These are phyloP conservation scores for Solanum pinnatisectum DNA, from an alignment of 257 asterid species.

Conservation along the genomic window DNA sequence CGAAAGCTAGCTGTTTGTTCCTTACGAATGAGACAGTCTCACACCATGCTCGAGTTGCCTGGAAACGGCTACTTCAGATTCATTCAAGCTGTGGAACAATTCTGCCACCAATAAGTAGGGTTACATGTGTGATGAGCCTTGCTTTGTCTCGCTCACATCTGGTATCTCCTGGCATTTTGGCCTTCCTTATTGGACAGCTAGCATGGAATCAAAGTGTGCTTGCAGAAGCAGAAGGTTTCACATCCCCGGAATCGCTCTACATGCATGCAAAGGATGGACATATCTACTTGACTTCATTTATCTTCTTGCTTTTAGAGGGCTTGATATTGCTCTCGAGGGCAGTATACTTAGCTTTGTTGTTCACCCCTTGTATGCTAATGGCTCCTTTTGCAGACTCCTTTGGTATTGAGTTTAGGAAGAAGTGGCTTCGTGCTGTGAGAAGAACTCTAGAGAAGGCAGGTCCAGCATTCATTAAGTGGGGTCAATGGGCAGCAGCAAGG, in stretches of 20 bases:
- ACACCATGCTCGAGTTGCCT: conserved; percentile 43
- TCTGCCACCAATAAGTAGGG: conserved; percentile 48
- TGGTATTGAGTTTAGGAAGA: conserved; percentile 55
- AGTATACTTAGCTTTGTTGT: conserved; percentile 46
- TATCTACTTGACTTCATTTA: conserved; percentile 33
- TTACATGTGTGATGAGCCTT: conserved; percentile 66
- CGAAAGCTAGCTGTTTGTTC: conserved; percentile 10
- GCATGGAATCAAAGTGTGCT: conserved; percentile 30
- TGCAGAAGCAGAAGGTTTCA: conserved; percentile 55
- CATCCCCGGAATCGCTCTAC: conserved; percentile 37
- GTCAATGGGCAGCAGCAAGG: conserved; percentile 96
- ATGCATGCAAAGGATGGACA: conserved; percentile 58
- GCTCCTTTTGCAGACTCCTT: conserved; percentile 73
- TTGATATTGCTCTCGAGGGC: conserved; percentile 55
- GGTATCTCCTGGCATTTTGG: conserved; percentile 73
- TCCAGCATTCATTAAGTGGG: conserved; percentile 95
- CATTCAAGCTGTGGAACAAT: conserved; percentile 42
- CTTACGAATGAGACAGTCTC: conserved; percentile 25
- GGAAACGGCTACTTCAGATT: conserved; percentile 51
- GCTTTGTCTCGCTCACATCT: conserved; percentile 76
- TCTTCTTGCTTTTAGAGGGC: conserved; percentile 56
- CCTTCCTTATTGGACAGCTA: conserved; percentile 49
- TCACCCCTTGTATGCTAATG: conserved; percentile 67
- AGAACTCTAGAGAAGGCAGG: conserved; percentile 79
- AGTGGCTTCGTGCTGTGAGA: conserved; percentile 60